Percentiles rank a stretch among this genome's conserved stretches.
phyloP scores from a whole-genome alignment of 371 early-diverging fungal species.

The Mucor saturninus region DNA sequence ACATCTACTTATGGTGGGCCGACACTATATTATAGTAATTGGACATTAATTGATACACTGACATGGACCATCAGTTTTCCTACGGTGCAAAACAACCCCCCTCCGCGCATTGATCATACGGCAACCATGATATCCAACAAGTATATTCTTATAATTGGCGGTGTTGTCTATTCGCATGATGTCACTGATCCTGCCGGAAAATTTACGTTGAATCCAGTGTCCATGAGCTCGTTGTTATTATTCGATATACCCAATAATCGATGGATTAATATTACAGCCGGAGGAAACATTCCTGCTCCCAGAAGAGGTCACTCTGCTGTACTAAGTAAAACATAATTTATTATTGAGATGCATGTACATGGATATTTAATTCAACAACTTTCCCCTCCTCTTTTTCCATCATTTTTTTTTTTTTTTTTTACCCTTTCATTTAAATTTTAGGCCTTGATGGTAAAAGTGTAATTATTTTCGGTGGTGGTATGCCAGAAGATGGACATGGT shows the following conservation, averaged over 20 bases:
- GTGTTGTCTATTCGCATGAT: constrained; percentile 25
- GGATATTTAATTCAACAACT: background rate
- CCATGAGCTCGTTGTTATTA: constrained; percentile 40
- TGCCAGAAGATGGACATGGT: constrained; percentile 23
- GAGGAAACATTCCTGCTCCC: constrained; percentile 52
- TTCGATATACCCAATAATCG: constrained; percentile 35
- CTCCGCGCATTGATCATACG: constrained; percentile 38
- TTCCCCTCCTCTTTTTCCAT: background rate
- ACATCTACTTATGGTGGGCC: constrained; percentile 20
- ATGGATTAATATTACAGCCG: constrained; percentile 46
- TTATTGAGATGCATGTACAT: background rate
- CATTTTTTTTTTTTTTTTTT: background rate
- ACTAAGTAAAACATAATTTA: constrained; percentile 29
- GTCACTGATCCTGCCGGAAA: constrained; percentile 35
- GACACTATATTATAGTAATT: constrained; percentile 30
- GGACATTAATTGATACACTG: constrained; percentile 39
- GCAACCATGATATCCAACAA: constrained; percentile 31
- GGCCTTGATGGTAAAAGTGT: constrained; percentile 30
- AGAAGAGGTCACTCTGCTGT: constrained; percentile 49
- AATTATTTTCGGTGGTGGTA: constrained; percentile 48
- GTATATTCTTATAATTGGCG: constrained; percentile 28
- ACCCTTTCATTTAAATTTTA: constrained; percentile 1
- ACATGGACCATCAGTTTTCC: constrained; percentile 28
- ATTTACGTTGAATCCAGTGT: constrained; percentile 39
- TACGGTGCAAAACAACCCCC: constrained; percentile 10